Base-by-base conservation (phyloP, 768 basidiomycete genomes). In the Amyloporia xantha region DNA sequence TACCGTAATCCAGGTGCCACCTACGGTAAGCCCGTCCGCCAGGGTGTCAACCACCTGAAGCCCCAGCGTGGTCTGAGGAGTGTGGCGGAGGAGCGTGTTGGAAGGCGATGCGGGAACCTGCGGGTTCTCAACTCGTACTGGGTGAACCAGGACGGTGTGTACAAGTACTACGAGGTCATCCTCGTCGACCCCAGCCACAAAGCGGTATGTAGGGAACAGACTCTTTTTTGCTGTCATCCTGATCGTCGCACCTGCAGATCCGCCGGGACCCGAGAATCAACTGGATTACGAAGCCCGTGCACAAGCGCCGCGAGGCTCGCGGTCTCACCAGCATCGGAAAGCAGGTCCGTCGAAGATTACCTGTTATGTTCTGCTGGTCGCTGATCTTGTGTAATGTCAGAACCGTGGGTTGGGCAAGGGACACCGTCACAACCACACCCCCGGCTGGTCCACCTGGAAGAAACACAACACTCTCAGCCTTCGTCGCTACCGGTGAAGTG, bases 31-130 rank as follows among this genome's bases (percentile, higher is more conserved):
- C 96, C 96, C 71, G 94, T 96, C 56, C 89, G 87, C 68, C 96
- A 98, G 77, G 96, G 94, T 84, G 90, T 98, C 63, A 98, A 95
- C 78, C 94, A 99, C 68, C 81, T 99, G 74, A 99, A 99, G 72
- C 91, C 79, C 78, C 95, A 97, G 74, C 85, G 95, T 54, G 81
- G 92, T 54, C 75, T 97, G 64, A 84, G 88, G 69, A 86, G 87
- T 61, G 87, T 86, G 50, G 96, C 96, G 43, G 96, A 99, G 75
- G 96, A 98, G 77, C 89, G 96, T 66, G 95, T 98, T 57, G 96
- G 95, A 54, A 83, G 81, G 65, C 81, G 94, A 59, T 99, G 96
- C 65, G 93, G 92, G 47, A 98, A 98, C 70, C 71, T 99, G 64
- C 84, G 96, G 48, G 96, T 99, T 56, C 67, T 96, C 62, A 96